These are phyloP conservation scores for Fragaria vesca DNA, from an alignment of 306 rosid species.

Conservation along the genomic window DNA sequence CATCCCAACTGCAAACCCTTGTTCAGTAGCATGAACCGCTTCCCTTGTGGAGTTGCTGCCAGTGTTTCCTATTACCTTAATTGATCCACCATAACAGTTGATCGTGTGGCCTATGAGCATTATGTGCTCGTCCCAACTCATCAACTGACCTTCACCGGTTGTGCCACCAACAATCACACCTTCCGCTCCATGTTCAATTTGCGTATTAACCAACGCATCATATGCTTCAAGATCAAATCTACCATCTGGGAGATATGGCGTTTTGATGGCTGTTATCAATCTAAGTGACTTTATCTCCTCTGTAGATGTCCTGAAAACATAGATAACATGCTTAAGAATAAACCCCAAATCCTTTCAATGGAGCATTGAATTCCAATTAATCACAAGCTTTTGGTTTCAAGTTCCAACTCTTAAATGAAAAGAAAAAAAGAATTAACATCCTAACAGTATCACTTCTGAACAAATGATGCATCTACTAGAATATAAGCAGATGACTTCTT, in stretches of 20 bases:
- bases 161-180: conserved; percentile 94
- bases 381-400: not conserved
- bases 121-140: conserved; percentile 98
- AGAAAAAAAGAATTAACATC: not conserved
- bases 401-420: not conserved
- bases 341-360: not conserved
- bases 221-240: conserved; percentile 96
- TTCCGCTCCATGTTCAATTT: conserved; percentile 70
- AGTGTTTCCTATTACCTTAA: conserved; percentile 88
- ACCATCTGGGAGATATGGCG: conserved; percentile 95
- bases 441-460: not conserved
- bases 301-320: conserved; percentile 67
- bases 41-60: conserved; percentile 95
- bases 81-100: conserved; percentile 83
- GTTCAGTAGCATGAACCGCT: conserved; percentile 94
- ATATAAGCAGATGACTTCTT: not conserved
- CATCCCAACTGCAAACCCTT: conserved; percentile 98
- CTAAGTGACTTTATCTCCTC: conserved; percentile 75
- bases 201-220: conserved; percentile 71
- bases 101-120: conserved; percentile 94
- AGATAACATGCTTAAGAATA: conserved; percentile 1
- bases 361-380: not conserved
- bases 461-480: not conserved
- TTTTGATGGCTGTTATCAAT: conserved; percentile 86
- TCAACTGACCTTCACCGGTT: conserved; percentile 90